These are phyloP conservation scores for Yarrowia sp. DNA, from an alignment of 805 yeast genomes.

Conservation along the genomic window DNA sequence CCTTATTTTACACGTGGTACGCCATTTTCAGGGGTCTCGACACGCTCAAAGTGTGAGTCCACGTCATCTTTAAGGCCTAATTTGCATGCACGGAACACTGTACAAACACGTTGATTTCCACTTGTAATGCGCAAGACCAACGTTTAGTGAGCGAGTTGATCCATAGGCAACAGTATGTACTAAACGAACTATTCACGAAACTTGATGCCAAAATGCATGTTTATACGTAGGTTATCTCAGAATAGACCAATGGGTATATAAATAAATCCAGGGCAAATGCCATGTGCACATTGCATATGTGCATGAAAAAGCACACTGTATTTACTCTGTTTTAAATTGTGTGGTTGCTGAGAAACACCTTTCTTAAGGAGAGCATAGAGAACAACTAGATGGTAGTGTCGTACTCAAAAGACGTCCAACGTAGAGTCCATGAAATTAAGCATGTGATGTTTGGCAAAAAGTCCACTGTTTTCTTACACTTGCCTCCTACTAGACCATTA, in stretches of 20 bases:
- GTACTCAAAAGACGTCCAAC: not conserved
- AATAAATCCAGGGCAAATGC: not conserved
- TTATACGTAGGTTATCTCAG: not conserved
- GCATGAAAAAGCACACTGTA: constrained; percentile 7
- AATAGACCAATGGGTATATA: not conserved
- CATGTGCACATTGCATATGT: not conserved
- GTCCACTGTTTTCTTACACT: not conserved
- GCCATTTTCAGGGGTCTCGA: not conserved
- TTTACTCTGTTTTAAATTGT: not conserved
- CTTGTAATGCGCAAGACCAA: not conserved
- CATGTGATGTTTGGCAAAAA: not conserved
- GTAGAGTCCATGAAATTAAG: not conserved
- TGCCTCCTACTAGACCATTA: not conserved
- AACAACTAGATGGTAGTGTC: not conserved
- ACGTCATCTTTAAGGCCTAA: not conserved
- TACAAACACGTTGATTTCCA: not conserved
- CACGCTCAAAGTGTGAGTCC: not conserved
- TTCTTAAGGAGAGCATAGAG: not conserved
- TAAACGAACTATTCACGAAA: not conserved
- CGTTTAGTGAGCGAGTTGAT: not conserved
- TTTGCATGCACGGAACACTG: constrained; percentile 11
- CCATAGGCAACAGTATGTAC: not conserved
- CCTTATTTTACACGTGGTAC: not conserved
- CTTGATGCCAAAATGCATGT: not conserved
- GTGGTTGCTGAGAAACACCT: not conserved